These are phyloP conservation scores for peach (Prunus persica) DNA, from an alignment of 306 rosid species.

Conservation along the genomic window DNA sequence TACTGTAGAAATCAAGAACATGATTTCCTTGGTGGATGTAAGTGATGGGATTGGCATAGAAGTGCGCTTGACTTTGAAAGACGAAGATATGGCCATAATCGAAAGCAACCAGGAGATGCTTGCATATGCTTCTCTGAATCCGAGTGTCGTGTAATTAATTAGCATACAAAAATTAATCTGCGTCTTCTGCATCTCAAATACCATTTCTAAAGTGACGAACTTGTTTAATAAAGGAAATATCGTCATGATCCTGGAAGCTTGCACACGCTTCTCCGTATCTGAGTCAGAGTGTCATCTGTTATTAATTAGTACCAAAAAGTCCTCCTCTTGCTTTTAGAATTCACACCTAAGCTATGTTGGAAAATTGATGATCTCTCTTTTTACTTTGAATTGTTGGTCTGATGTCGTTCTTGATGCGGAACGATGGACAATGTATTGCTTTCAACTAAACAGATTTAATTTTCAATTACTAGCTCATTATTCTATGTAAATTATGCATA, in stretches of 20 bases:
- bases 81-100: background rate
- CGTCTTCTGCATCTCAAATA: no score
- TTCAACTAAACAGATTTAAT: background rate
- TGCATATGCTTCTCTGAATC: conserved; percentile 7
- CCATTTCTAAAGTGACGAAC: no score
- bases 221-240: no score
- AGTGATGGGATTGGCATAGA: conserved; percentile 26
- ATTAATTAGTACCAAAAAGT: background rate
- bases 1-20: background rate
- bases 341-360: no score
- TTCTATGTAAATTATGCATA: background rate
- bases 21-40: conserved; percentile 7
- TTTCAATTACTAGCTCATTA: background rate
- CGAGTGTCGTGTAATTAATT: background rate
- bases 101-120: conserved; percentile 1
- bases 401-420: background rate
- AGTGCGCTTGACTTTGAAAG: background rate
- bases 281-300: background rate
- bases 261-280: conserved; percentile 1
- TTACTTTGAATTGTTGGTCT: background rate
- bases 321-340: no score
- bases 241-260: background rate
- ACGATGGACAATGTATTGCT: background rate
- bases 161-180: background rate
- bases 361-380: background rate